A percentile compares a stretch with the other conserved stretches of the same genome.
phyloP scores from a whole-genome alignment of 495 filamentous ascomycete genomes.

The Evernia prunastri region DNA sequence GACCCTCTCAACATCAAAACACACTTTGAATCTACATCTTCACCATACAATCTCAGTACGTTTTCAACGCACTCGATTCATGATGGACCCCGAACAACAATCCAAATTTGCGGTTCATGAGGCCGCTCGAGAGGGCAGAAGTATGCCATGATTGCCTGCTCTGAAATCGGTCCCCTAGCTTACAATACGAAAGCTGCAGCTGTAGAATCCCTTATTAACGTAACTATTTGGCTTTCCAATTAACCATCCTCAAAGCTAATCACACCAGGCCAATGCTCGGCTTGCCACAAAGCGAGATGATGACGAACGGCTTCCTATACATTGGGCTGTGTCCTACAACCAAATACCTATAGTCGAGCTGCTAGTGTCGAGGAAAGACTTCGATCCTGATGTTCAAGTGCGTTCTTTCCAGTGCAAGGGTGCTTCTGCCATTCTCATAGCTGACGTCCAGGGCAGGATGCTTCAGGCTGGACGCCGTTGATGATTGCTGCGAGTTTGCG shows the following conservation, averaged over 20 bases:
- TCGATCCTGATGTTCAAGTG: slow-evolving; percentile 84
- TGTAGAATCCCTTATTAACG: slow-evolving; percentile 73
- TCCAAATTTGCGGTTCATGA: slow-evolving; percentile 80
- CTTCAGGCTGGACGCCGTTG: slow-evolving; percentile 84
- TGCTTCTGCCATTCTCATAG: neutral
- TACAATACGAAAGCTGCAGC: slow-evolving; percentile 30
- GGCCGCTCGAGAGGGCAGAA: slow-evolving; percentile 78
- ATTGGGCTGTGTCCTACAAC: slow-evolving; percentile 91
- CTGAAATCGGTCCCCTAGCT: slow-evolving; percentile 15
- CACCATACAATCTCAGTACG: neutral
- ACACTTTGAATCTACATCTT: neutral
- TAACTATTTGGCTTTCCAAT: slow-evolving; percentile 33
- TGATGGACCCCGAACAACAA: slow-evolving; percentile 40
- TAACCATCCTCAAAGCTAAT: slow-evolving; percentile 8
- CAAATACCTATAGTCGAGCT: slow-evolving; percentile 66
- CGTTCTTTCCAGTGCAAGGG: neutral
- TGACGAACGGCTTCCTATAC: slow-evolving; percentile 85
- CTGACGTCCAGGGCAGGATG: slow-evolving; percentile 50
- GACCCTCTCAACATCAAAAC: neutral
- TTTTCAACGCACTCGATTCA: neutral
- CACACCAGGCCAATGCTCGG: slow-evolving; percentile 65
- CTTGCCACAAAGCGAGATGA: slow-evolving; percentile 69
- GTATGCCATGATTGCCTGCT: slow-evolving; percentile 43
- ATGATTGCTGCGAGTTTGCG: slow-evolving; percentile 86
- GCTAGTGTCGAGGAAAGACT: slow-evolving; percentile 60